Base-by-base conservation (phyloP, 169 alveolate species). In the Eimeria necatrix region DNA sequence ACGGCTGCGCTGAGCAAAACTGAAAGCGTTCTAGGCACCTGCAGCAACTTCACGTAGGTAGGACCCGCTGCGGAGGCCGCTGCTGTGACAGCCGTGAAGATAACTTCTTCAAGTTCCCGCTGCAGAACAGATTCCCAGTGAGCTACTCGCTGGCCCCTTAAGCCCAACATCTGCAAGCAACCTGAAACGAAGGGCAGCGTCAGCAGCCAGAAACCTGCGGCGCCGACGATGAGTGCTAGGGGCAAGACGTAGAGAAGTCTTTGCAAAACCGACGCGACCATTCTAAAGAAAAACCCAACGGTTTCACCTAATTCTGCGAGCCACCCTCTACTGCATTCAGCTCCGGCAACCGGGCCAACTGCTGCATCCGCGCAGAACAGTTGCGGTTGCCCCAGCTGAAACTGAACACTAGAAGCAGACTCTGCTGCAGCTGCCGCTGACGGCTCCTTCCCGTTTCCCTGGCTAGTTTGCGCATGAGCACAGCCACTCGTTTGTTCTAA, bases 31-130 rank as follows among this genome's bases (percentile, higher is more conserved):
- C 12, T 20, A 24, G 26, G 59, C 56, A 73, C 94, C 84, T 56
- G 88, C 76, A 89, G 18, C 20, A 56, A 71, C 51, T 70, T 73
- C 26, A 73, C 94, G 76, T 73, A 89, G 18, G 87, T 71, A 51
- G 87, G 78, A 22, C 94, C 94, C 41, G 85, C 94, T 9, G 93
- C 93, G 48, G 93, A 85, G 1, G 93, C 93, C 24, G 93, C 93
- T 48, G 93, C 93, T 2, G 93, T 85, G 68, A 85, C 93, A 10
- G 93, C 81, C 60, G 81, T 60, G 61, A 85, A 85, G 24, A 85
- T 85, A 16, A 85, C 61, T 48, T 85, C 93, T 85, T 85, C 93
- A 26, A 85, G 53, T n/a, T 85, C 93, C 64, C 81, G 81, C 32
- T 61, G 93, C n/a, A 49, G 81, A 61, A 61, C 53, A 60, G 81